Base-by-base conservation (phyloP, 768 basidiomycete species). In the Gautieria morchelliformis region DNA sequence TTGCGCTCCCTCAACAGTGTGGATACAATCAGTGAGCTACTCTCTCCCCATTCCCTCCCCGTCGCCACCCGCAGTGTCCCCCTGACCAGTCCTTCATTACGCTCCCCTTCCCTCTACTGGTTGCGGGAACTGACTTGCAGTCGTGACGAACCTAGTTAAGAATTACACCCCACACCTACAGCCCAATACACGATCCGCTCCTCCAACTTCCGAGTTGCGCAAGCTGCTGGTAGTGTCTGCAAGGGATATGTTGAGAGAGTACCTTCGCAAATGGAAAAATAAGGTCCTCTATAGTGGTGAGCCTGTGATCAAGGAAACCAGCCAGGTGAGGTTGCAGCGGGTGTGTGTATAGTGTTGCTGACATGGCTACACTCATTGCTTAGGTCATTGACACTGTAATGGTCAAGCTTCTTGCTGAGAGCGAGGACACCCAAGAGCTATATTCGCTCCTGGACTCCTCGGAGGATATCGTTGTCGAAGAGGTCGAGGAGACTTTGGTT, bases 81-180 rank as follows among this genome's bases (percentile, higher is more conserved):
- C 62, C 67, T 58, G 66, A 62, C 64, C 61, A 65, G 63, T 66
- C 66, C 59, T 61, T 65, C 62, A 50, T 65, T 71, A 59, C 63
- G 61, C 60, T 57, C 39, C 57, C 59, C 66, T 66, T 56, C 58
- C 66, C 62, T 68, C 64, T 74, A 69, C 72, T 72, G 70, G 74
- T 63, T 61, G 68, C 76, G 78, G 76, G 80, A 79, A 83, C 85
- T 88, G 81, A 87, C 74, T 60, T 72, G 66, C 74, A 93, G 93
- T 93, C 80, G 79, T 79, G 70, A 79, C 76, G 65, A 90, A 92
- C 78, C 75, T 94, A 88, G 89, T 91, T 77, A 79, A 81, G 76
- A 93, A 93, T 67, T 93, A 94, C 69, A 89, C 88, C 45, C 92
- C 93, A 15, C 86, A 93, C 71, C 78, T 95, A 63, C 70, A 81